These are phyloP conservation scores for Clavariopsis aquatica DNA, from an alignment of 495 filamentous ascomycete species.

Conservation along the genomic window DNA sequence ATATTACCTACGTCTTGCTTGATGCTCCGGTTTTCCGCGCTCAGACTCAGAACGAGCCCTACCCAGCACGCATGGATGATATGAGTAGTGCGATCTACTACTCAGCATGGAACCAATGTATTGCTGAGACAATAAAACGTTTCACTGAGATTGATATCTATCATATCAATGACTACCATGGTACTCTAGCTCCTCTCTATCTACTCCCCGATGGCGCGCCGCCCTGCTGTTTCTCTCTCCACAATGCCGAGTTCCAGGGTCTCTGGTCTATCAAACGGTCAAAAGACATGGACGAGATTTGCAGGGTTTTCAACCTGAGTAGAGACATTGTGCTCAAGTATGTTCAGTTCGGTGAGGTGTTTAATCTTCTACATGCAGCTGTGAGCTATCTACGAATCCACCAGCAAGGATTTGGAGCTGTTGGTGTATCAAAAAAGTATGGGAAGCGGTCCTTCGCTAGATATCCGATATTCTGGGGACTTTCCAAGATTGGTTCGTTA, in stretches of 20 bases:
- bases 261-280: slow-evolving; percentile 73
- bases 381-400: slow-evolving; percentile 74
- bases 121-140: slow-evolving; percentile 61
- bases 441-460: slow-evolving; percentile 72
- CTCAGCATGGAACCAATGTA: slow-evolving; percentile 73
- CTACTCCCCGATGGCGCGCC: slow-evolving; percentile 62
- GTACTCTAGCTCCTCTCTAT: slow-evolving; percentile 70
- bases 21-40: slow-evolving; percentile 72
- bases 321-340: slow-evolving; percentile 56
- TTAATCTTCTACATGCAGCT: slow-evolving; percentile 72
- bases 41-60: slow-evolving; percentile 66
- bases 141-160: slow-evolving; percentile 68
- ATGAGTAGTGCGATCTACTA: slow-evolving; percentile 72
- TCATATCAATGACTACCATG: slow-evolving; percentile 82
- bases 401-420: slow-evolving; percentile 73
- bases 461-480: slow-evolving; percentile 77
- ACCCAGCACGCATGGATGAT: slow-evolving; percentile 74
- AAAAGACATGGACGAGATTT: slow-evolving; percentile 67
- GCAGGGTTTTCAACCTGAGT: slow-evolving; percentile 67
- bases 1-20: slow-evolving; percentile 72
- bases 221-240: slow-evolving; percentile 61
- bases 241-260: slow-evolving; percentile 75
- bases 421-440: slow-evolving; percentile 74
- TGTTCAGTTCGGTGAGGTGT: slow-evolving; percentile 69
- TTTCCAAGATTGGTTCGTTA: slow-evolving; percentile 59